These are phyloP conservation scores for Singerocomus inundabilis DNA, from an alignment of 1,284 basidiomycete species.

Conservation along the genomic window DNA sequence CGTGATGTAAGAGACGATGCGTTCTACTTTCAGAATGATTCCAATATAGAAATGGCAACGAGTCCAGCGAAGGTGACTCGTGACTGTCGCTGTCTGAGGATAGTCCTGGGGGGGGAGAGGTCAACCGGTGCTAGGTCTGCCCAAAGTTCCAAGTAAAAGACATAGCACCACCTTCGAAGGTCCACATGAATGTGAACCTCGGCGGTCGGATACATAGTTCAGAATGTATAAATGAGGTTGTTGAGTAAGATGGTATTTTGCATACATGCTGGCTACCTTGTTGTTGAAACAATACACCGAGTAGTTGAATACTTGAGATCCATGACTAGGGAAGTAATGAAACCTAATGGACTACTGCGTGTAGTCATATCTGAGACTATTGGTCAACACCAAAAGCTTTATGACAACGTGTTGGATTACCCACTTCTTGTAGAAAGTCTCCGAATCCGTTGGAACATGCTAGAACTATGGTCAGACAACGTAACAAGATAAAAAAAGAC, in stretches of 20 bases:
- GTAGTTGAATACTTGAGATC: conserved; percentile 18
- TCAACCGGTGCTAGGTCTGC: no score
- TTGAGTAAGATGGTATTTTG: conserved; percentile 3
- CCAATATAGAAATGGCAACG: not conserved
- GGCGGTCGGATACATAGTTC: no score
- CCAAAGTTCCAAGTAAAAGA: not conserved
- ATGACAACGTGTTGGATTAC: conserved; percentile 23
- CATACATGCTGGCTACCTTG: conserved; percentile 6
- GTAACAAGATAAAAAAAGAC: not conserved
- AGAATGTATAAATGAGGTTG: not conserved
- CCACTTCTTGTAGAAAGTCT: conserved; percentile 88
- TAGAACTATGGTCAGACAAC: conserved; percentile 22
- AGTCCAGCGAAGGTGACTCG: no score
- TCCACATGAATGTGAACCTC: not conserved
- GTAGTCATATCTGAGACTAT: conserved; percentile 63
- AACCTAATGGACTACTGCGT: conserved; percentile 40
- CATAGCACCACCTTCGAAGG: not conserved
- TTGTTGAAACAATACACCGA: conserved; percentile 17
- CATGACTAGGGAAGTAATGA: not conserved
- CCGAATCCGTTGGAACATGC: conserved; percentile 71
- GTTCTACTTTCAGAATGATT: not conserved
- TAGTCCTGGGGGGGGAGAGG: not conserved
- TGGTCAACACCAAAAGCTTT: conserved; percentile 1
- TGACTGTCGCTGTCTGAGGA: no score
- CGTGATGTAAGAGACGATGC: not conserved